Base-by-base conservation (phyloP, 306 rosid species). In the Pterocarpus macrocarpus region DNA sequence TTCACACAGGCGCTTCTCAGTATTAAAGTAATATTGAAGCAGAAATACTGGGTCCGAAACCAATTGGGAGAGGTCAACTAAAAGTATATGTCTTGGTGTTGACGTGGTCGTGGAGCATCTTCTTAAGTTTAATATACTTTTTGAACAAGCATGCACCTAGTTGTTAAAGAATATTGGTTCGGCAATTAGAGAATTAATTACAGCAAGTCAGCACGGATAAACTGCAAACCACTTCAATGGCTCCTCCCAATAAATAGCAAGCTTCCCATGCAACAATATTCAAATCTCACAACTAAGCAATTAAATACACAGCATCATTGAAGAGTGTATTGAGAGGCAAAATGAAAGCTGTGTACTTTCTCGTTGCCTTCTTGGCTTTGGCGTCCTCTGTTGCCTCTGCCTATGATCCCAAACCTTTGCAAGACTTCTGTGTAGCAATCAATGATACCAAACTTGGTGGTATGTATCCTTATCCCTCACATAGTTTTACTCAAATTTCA, bases 81-180 rank as follows among this genome's bases (percentile, higher is more conserved):
- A 22, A 22, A 22, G 28, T 22, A 22, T 22, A 22, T 22, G 28
- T 22, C 28, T 22, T 22, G 28, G 28, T 22, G 28, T 22, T 22
- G 28, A 22, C 28, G 28, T 22, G 28, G 28, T 22, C 28, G 28
- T 22, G 28, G 28, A 22, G 28, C 28, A 22, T 22, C 28, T 22
- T 14, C 4, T 0, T 5, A 16, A 55, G 34, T 63, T 36, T 63
- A 63, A 13, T 33, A 5, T 22, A 58, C 7, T 63, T 35, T 39
- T 2, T 56, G 16, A 69, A 64, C 56, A 36, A 63, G 61, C 17
- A 14, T 0, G 2, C 11, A 13, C 34, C 5, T 7, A 57, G 66
- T 67, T 43, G 72, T 69, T 58, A 66, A 68, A 57, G 63, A 81
- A 67, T 22, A 22, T 22, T 58, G 71, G 35, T 66, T 75, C 28